Evolutionary conservation across 2,329 filamentous ascomycete species (phyloP).

Genomic region (Truncatella angustata): DNA sequence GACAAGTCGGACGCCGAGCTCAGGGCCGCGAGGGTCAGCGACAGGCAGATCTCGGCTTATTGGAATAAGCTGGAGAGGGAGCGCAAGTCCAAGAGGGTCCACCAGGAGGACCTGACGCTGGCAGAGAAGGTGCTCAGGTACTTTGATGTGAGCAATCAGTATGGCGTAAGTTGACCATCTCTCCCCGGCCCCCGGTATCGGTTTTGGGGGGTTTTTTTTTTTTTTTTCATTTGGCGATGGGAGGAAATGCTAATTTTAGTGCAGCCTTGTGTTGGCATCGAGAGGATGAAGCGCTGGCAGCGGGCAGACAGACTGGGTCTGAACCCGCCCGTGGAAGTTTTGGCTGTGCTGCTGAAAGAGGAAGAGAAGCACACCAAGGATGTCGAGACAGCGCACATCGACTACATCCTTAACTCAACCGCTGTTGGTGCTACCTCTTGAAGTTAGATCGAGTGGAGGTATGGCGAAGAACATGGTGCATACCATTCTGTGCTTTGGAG

Average conservation of each 20-base stretch:
- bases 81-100: constrained; percentile 68
- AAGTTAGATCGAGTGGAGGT: too few relatives aligned
- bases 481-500: background rate
- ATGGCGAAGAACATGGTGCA: background rate
- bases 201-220: too few relatives aligned
- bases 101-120: constrained; percentile 69
- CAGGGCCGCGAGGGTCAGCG: constrained; percentile 62
- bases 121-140: constrained; percentile 87
- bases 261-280: constrained; percentile 85
- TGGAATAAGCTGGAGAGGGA: constrained; percentile 72
- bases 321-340: constrained; percentile 84
- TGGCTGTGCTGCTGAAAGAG: constrained; percentile 78
- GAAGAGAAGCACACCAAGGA: constrained; percentile 53
- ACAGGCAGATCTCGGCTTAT: constrained; percentile 71
- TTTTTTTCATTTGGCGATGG: too few relatives aligned
- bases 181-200: too few relatives aligned
- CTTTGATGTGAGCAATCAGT: constrained; percentile 90
- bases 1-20: constrained; percentile 52
- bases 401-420: constrained; percentile 59
- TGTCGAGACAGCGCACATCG: constrained; percentile 70
- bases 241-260: constrained; percentile 9
- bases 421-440: constrained; percentile 29
- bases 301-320: constrained; percentile 79
- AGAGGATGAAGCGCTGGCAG: constrained; percentile 81
- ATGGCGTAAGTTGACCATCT: constrained; percentile 64